Evolutionary conservation across 108 stramenopile species (phyloP).

Genomic region (Nitzschia sp.): DNA sequence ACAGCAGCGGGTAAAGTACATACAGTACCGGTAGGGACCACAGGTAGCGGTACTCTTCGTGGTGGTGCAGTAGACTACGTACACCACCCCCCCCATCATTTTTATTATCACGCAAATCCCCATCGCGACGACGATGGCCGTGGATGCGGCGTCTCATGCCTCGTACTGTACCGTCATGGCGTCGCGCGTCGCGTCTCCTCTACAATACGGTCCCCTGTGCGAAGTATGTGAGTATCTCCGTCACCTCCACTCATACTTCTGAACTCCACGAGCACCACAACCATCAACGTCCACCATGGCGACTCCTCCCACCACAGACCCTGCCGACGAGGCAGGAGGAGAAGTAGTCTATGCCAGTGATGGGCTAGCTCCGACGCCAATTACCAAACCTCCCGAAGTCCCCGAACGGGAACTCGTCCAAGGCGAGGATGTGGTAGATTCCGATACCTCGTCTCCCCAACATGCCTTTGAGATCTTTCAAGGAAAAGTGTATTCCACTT

Average conservation of each 20-base stretch:
- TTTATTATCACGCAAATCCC: too few relatives aligned
- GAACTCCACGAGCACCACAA: not conserved
- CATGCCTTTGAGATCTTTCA: slow-evolving; percentile 51
- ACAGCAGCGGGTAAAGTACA: too few relatives aligned
- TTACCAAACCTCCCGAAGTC: slow-evolving; percentile 49
- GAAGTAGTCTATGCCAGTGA: slow-evolving; percentile 80
- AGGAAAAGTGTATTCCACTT: slow-evolving; percentile 33
- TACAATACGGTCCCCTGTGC: too few relatives aligned
- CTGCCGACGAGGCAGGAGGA: slow-evolving; percentile 80
- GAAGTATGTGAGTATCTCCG: too few relatives aligned
- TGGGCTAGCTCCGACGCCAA: slow-evolving; percentile 58
- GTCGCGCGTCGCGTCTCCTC: too few relatives aligned
- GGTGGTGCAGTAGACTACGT: too few relatives aligned
- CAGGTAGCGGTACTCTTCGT: too few relatives aligned
- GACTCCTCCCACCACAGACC: slow-evolving; percentile 16
- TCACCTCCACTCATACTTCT: not conserved
- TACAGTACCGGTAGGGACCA: too few relatives aligned
- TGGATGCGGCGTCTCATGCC: too few relatives aligned
- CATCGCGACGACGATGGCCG: too few relatives aligned
- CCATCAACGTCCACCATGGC: not conserved
- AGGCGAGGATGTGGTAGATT: slow-evolving; percentile 27
- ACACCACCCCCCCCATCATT: too few relatives aligned
- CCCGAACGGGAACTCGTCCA: not conserved
- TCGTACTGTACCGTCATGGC: too few relatives aligned
- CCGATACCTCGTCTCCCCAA: slow-evolving; percentile 23